Percentiles rank a stretch among this genome's conserved stretches.
phyloP scores from a whole-genome alignment of 2,329 filamentous ascomycete genomes.

The Plenodomus biglobosus region DNA sequence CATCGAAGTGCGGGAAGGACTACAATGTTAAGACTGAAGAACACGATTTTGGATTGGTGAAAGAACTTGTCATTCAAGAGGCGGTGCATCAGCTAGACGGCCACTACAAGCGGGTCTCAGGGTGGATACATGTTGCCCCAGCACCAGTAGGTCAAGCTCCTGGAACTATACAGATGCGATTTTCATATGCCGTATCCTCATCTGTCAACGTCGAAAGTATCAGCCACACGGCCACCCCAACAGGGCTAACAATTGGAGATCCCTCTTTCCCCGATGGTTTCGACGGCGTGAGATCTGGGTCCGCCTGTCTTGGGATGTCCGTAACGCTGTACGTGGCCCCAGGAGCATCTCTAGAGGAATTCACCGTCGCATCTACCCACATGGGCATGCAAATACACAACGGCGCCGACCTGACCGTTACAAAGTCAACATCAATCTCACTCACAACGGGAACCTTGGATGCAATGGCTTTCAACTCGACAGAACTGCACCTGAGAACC shows the following conservation, averaged over 20 bases:
- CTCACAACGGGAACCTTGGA: constrained; percentile 42
- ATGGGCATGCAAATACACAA: constrained; percentile 43
- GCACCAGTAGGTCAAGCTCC: constrained; percentile 38
- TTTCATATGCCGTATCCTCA: constrained; percentile 43
- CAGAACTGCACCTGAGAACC: constrained; percentile 45
- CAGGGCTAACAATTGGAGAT: constrained; percentile 32
- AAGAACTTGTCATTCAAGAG: constrained; percentile 33
- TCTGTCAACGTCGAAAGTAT: constrained; percentile 36
- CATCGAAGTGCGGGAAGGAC: constrained; percentile 35
- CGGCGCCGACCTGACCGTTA: constrained; percentile 37
- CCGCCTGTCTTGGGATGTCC: constrained; percentile 44
- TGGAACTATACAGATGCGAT: constrained; percentile 40
- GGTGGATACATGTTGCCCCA: constrained; percentile 44
- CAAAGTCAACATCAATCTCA: constrained; percentile 34
- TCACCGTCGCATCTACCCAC: constrained; percentile 41
- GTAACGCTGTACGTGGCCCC: constrained; percentile 43
- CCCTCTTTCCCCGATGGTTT: constrained; percentile 25
- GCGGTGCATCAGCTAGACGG: constrained; percentile 36
- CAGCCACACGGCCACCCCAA: constrained; percentile 27
- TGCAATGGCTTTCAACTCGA: constrained; percentile 38
- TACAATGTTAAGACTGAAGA: constrained; percentile 38
- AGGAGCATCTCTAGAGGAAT: constrained; percentile 35
- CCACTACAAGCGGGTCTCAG: constrained; percentile 38
- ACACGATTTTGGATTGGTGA: constrained; percentile 28
- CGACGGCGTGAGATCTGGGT: constrained; percentile 24